Percentiles rank a stretch among this genome's conserved stretches.
Evolutionary conservation across 768 basidiomycete genomes (phyloP).

Genomic region (Galerina marginata): DNA sequence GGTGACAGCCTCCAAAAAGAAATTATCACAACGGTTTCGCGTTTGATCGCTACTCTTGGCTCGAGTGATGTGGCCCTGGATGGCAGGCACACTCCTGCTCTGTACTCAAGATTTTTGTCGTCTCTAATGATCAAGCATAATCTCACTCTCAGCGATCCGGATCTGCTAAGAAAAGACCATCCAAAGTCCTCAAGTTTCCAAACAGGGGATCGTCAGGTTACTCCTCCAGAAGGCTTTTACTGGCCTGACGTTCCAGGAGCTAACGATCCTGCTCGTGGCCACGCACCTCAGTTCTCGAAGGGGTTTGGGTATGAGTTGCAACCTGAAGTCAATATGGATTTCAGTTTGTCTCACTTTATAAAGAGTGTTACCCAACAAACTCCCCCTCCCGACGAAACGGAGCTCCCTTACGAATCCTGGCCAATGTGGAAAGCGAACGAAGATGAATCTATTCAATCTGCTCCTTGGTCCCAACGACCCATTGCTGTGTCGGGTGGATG

Average conservation of each 20-base stretch:
- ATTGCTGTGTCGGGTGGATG: conserved; percentile 1
- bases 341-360: conserved; percentile 52
- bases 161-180: conserved; percentile 1
- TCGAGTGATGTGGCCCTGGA: conserved; percentile 59
- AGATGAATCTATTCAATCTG: neutral
- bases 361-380: conserved; percentile 34
- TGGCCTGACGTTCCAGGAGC: conserved; percentile 49
- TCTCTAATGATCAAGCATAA: conserved; percentile 48
- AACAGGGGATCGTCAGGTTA: conserved; percentile 16
- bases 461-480: conserved; percentile 1
- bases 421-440: conserved; percentile 9
- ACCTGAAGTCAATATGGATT: conserved; percentile 47
- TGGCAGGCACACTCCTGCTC: conserved; percentile 58
- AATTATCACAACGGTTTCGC: conserved; percentile 48
- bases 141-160: conserved; percentile 10
- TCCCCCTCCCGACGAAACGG: conserved; percentile 18
- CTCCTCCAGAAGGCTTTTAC: conserved; percentile 38
- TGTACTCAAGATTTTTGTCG: conserved; percentile 62
- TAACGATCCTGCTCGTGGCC: conserved; percentile 6
- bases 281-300: conserved; percentile 2
- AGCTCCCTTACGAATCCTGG: conserved; percentile 15
- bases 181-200: conserved; percentile 7
- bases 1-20: conserved; percentile 42
- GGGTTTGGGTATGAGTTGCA: conserved; percentile 14
- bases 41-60: conserved; percentile 50